Percentiles rank a stretch among this genome's conserved stretches.
phyloP scores from a whole-genome alignment of 2,329 filamentous ascomycete species.

The Lecanicillium sp. region DNA sequence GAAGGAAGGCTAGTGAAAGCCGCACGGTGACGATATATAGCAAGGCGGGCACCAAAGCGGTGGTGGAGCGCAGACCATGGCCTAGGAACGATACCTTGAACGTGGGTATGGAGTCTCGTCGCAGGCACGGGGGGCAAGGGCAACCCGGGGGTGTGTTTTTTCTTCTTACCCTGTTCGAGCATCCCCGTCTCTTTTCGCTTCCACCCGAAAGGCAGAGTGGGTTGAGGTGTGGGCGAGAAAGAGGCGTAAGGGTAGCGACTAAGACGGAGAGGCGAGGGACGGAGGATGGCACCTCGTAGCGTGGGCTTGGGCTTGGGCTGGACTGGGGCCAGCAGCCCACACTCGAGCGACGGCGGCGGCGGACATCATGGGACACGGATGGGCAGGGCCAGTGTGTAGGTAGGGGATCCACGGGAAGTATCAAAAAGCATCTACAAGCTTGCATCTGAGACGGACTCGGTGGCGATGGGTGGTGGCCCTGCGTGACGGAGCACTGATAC shows the following conservation, averaged over 20 bases:
- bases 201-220: slow-evolving; percentile 5
- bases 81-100: slow-evolving; percentile 5
- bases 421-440: slow-evolving; percentile 6
- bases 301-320: not conserved
- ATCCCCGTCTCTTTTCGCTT: slow-evolving; percentile 2
- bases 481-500: no score
- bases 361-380: slow-evolving; percentile 6
- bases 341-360: slow-evolving; percentile 1
- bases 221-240: no score
- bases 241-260: no score
- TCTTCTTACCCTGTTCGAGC: no score
- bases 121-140: slow-evolving; percentile 5
- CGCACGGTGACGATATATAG: slow-evolving; percentile 9
- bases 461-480: not conserved
- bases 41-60: not conserved
- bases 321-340: not conserved
- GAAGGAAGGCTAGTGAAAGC: slow-evolving; percentile 1
- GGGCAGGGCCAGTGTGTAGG: slow-evolving; percentile 6
- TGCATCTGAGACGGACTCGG: slow-evolving; percentile 6
- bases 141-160: slow-evolving; percentile 2
- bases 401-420: slow-evolving; percentile 1
- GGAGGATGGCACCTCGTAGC: not conserved
- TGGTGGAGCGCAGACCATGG: slow-evolving; percentile 7
- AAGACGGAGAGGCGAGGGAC: slow-evolving; percentile 2
- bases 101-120: slow-evolving; percentile 7